Evolutionary conservation across 805 yeast genomes (phyloP).

Genomic region (Candida patagonica): DNA sequence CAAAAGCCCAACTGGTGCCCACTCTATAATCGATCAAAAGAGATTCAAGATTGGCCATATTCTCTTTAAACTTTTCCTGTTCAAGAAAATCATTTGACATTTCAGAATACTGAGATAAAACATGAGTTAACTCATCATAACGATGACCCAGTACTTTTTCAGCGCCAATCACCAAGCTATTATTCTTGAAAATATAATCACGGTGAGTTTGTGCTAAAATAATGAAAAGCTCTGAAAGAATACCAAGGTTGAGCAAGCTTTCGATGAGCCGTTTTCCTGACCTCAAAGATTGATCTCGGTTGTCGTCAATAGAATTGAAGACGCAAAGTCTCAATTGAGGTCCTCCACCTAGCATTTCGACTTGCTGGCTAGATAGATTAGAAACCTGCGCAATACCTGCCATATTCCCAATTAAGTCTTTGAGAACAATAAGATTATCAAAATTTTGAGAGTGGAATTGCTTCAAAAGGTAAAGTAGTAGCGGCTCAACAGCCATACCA

Average conservation of each 20-base stretch:
- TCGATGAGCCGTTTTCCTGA: constrained; percentile 45
- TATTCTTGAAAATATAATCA: constrained; percentile 30
- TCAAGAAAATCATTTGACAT: constrained; percentile 44
- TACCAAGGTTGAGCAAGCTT: constrained; percentile 31
- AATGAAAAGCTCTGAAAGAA: constrained; percentile 56
- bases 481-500: constrained; percentile 50
- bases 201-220: constrained; percentile 43
- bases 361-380: constrained; percentile 58
- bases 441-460: constrained; percentile 52
- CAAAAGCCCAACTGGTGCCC: constrained; percentile 54
- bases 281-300: constrained; percentile 37
- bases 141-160: constrained; percentile 64
- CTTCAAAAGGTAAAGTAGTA: constrained; percentile 51
- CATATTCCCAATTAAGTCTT: constrained; percentile 59
- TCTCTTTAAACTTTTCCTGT: constrained; percentile 14
- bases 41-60: constrained; percentile 12
- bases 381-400: constrained; percentile 69
- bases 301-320: constrained; percentile 49
- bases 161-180: constrained; percentile 19
- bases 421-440: constrained; percentile 53
- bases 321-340: constrained; percentile 45
- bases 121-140: constrained; percentile 60
- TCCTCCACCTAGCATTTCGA: constrained; percentile 58
- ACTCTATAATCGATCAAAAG: constrained; percentile 24
- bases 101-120: constrained; percentile 58